Conservation (phyloP, 2,329 filamentous ascomycete genomes). For the Diaporthe sp. region DNA sequence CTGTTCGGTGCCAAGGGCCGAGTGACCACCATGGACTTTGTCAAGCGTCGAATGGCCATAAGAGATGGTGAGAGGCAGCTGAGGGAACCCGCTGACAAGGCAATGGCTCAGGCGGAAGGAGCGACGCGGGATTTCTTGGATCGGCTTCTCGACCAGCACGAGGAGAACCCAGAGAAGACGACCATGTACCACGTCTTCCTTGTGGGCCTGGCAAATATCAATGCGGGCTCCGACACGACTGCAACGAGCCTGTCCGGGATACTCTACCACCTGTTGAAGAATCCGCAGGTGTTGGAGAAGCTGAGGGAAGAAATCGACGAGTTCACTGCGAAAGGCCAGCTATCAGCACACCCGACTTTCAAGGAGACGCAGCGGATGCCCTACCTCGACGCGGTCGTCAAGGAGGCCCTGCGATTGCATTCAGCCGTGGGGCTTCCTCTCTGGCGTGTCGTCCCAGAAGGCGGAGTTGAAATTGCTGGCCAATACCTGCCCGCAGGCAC, state of each 20-base stretch:
- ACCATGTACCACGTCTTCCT: constrained; percentile 51
- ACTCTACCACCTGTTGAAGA: constrained; percentile 58
- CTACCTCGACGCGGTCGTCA: constrained; percentile 66
- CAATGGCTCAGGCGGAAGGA: constrained; percentile 11
- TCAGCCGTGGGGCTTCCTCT: constrained; percentile 62
- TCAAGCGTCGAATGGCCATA: constrained; percentile 28
- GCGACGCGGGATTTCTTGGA: constrained; percentile 54
- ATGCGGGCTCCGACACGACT: constrained; percentile 59
- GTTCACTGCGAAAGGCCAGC: constrained; percentile 31
- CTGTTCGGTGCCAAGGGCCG: constrained; percentile 27
- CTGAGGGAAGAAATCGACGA: constrained; percentile 44
- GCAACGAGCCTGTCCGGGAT: constrained; percentile 59
- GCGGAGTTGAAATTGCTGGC: constrained; percentile 55
- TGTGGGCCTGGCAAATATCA: constrained; percentile 50
- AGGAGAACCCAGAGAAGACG: constrained; percentile 56
- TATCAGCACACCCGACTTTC: constrained; percentile 46
- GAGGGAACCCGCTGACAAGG: background rate
- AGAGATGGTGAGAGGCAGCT: constrained; percentile 27
- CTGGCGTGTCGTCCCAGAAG: constrained; percentile 60
- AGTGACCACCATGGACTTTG: constrained; percentile 33
- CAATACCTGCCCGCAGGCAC: constrained; percentile 33
- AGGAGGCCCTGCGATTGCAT: constrained; percentile 65
- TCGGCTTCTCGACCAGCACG: constrained; percentile 55
- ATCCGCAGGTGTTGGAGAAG: constrained; percentile 42
- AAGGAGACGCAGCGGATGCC: constrained; percentile 56